phyloP scores from a whole-genome alignment of 192 early-diverging fungal species.

The Entomortierella chlamydospora region DNA sequence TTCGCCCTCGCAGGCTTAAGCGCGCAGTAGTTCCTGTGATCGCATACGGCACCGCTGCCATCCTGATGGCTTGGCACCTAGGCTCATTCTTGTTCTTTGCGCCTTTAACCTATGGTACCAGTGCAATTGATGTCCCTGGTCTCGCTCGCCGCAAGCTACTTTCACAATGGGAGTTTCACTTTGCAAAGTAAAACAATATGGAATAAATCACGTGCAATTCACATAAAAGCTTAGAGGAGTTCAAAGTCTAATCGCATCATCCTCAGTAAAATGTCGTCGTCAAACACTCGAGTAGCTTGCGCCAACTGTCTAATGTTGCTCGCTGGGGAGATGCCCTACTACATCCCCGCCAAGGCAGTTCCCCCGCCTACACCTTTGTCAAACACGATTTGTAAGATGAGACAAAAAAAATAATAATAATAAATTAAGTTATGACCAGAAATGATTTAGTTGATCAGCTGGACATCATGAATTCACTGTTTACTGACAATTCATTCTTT shows the following conservation, averaged over 20 bases:
- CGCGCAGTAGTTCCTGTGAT: slow-evolving; percentile 34
- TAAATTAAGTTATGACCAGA: background rate
- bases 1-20: slow-evolving; percentile 56
- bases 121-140: slow-evolving; percentile 66
- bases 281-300: slow-evolving; percentile 40
- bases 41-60: slow-evolving; percentile 52
- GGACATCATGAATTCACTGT: no score
- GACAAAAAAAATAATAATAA: background rate
- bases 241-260: no score
- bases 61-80: slow-evolving; percentile 63
- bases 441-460: no score
- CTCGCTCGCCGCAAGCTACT: slow-evolving; percentile 78
- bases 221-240: background rate
- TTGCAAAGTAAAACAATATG: slow-evolving; percentile 45
- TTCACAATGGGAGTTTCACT: slow-evolving; percentile 90
- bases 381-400: slow-evolving; percentile 47
- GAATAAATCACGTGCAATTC: no score
- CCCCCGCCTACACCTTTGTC: slow-evolving; percentile 42
- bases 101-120: slow-evolving; percentile 89
- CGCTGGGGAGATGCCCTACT: slow-evolving; percentile 27
- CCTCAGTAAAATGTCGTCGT: slow-evolving; percentile 19
- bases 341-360: slow-evolving; percentile 34
- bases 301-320: slow-evolving; percentile 45
- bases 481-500: no score
- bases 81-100: slow-evolving; percentile 82